A percentile compares a stretch with the other conserved stretches of the same genome.
Conservation (phyloP, 2,329 filamentous ascomycete genomes). For the Monosporascus sp. region DNA sequence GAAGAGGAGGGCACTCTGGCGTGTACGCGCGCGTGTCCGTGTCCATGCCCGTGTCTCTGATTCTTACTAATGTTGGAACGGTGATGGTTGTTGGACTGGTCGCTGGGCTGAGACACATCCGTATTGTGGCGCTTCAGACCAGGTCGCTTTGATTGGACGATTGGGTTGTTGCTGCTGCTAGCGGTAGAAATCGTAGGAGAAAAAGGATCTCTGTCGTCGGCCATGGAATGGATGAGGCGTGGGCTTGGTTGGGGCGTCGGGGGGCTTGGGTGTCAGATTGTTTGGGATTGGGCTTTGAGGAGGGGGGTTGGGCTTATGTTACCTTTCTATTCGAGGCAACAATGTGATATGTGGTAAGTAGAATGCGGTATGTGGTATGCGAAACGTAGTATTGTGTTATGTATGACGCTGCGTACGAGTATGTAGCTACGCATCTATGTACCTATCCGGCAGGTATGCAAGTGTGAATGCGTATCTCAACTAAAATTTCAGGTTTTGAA, state of each 20-base stretch:
- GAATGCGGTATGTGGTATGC: not conserved
- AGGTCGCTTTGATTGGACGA: not conserved
- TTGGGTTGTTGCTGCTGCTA: not conserved
- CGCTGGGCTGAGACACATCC: not conserved
- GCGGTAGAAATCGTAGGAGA: not conserved
- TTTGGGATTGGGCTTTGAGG: not conserved
- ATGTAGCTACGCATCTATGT: not conserved
- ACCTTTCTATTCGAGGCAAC: not conserved
- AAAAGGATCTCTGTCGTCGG: not conserved
- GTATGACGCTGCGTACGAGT: not conserved
- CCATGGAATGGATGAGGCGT: not conserved
- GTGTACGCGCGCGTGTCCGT: conserved; percentile 33
- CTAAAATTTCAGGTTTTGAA: no score
- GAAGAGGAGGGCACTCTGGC: conserved; percentile 41
- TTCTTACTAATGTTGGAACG: not conserved
- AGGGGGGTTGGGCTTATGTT: not conserved
- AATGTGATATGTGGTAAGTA: not conserved
- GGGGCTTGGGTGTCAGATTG: no score
- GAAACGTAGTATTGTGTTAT: not conserved
- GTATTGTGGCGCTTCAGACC: not conserved
- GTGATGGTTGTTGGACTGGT: not conserved
- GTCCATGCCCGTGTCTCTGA: not conserved
- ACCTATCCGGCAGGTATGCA: not conserved
- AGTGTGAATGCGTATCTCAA: no score
- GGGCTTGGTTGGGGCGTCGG: not conserved